Evolutionary conservation across 2,329 filamentous ascomycete species (phyloP), one percentile per base, ranked within the genome.

Genomic region (Coniochaeta sp.): DNA sequence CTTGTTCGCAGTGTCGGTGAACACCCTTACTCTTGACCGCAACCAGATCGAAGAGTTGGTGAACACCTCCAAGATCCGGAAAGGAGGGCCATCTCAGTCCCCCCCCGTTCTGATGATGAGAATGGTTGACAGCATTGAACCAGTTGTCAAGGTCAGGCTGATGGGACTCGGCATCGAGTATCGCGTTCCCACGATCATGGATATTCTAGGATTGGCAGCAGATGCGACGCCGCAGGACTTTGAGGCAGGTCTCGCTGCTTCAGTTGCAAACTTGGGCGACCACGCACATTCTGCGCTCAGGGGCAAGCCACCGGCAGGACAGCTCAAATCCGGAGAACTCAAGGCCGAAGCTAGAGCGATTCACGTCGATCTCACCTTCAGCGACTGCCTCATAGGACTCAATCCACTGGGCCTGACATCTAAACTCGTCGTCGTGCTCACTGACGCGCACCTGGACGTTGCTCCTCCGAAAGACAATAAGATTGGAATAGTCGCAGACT

Each of bases 111-210:
- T 98, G 58, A 96, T 96, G 87, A 85, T 90, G 61, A 85, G 95
- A 57, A 89, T 96, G 76, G 90, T 99, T 65, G 93, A 98, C 70
- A 93, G 98, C 70, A 90, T 96, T 75, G 93, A 98, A 64, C 93
- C 96, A 0, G 87, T 91, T 7, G 79, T 97, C 65, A 96, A 96
- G 71, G 73, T 97, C 61, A 96, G 96, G 70, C 76, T 98, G 47
- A 90, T 89, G 72, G 92, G 96, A 62, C 66, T 96, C 4, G 88
- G 86, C 61, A 73, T 91, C n/a, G 96, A 99, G 70, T 99, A 99
- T 71, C 88, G 89, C 17, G 89, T 98, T 4, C 84, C 90, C 0
- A 91, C 90, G 0, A 73, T 97, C 0, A 88, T 96, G 79, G 90
- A 91, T 58, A 73, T 96, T 5, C 81, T 96, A 7, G 88, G 86